Percentiles rank a stretch among this genome's conserved stretches.
These are phyloP conservation scores for Fusarium coffeatum DNA, from an alignment of 2,329 filamentous ascomycete genomes.

Conservation along the genomic window DNA sequence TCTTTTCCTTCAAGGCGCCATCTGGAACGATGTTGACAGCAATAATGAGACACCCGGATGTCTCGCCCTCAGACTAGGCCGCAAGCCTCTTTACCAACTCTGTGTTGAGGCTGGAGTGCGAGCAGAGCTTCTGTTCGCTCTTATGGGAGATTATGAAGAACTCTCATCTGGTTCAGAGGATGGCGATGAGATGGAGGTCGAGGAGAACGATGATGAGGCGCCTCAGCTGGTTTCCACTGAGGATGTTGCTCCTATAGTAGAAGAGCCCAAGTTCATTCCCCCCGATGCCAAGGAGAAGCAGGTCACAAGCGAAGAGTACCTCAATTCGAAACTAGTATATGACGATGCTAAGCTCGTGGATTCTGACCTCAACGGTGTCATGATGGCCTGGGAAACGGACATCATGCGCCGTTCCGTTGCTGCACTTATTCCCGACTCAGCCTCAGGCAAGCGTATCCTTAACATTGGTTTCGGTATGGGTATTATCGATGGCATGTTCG, in stretches of 20 bases:
- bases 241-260: conserved; percentile 47
- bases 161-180: conserved; percentile 69
- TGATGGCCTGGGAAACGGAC: conserved; percentile 92
- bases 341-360: conserved; percentile 76
- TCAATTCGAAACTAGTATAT: conserved; percentile 74
- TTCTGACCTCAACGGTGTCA: conserved; percentile 81
- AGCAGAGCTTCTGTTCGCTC: conserved; percentile 85
- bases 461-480: conserved; percentile 95
- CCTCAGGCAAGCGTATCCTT: conserved; percentile 73
- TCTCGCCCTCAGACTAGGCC: conserved; percentile 77
- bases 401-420: conserved; percentile 86
- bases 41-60: conserved; percentile 93
- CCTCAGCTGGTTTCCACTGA: conserved; percentile 49
- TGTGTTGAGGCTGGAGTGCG: conserved; percentile 91
- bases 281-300: conserved; percentile 55
- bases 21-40: conserved; percentile 95
- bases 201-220: conserved; percentile 55
- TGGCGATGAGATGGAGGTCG: conserved; percentile 62
- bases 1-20: conserved; percentile 87
- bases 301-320: conserved; percentile 75
- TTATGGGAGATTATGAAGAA: conserved; percentile 84
- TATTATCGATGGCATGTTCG: conserved; percentile 83
- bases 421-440: conserved; percentile 64
- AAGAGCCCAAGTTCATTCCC: conserved; percentile 49
- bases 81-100: conserved; percentile 78